Evolutionary conservation across 306 rosid species (phyloP).

Genomic region (Inga oerstediana): DNA sequence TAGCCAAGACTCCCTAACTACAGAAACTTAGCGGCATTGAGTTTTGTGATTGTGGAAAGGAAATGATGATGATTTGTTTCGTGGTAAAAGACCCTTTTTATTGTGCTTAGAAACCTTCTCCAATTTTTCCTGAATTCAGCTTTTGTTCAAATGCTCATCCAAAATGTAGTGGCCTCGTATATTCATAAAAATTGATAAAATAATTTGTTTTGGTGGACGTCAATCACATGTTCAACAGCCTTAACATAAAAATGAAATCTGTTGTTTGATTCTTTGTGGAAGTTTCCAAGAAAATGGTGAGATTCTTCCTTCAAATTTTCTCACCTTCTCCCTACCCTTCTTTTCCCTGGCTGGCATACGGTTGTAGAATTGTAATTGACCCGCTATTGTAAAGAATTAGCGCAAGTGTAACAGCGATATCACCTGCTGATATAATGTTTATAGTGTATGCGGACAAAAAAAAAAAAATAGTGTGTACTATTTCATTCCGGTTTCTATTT

Average conservation of each 20-base stretch:
- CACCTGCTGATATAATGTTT: background rate
- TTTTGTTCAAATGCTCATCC: background rate
- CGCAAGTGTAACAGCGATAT: background rate
- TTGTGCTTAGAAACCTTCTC: background rate
- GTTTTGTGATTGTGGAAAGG: background rate
- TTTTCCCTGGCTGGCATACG: background rate
- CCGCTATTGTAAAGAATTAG: background rate
- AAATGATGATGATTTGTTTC: background rate
- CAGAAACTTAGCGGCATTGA: background rate
- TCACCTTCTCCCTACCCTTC: background rate
- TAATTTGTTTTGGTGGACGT: too few species aligned
- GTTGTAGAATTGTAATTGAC: background rate
- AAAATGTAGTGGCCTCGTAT: too few species aligned
- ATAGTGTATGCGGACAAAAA: background rate
- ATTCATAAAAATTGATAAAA: too few species aligned
- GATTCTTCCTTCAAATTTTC: background rate
- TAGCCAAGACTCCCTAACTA: constrained; percentile 15
- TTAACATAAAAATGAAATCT: too few species aligned
- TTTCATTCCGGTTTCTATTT: background rate
- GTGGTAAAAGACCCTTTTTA: background rate
- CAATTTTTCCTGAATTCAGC: background rate
- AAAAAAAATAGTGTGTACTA: background rate
- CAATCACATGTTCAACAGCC: too few species aligned
- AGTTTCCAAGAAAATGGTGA: background rate
- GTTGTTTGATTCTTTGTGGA: too few species aligned